phyloP scores from a whole-genome alignment of 371 early-diverging fungal species.

The Sporodiniella umbellata region DNA sequence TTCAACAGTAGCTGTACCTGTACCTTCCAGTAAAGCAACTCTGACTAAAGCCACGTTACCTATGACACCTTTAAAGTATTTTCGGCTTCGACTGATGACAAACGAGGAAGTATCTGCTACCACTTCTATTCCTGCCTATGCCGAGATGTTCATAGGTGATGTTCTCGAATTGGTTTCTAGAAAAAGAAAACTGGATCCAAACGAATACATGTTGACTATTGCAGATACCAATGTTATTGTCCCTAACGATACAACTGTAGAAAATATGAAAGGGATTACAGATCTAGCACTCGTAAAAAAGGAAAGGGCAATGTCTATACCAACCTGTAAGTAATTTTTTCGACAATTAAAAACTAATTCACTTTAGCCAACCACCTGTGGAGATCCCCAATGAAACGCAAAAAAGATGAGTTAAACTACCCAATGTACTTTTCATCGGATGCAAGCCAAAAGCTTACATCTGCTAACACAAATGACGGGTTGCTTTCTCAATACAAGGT shows the following conservation, averaged over 20 bases:
- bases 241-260: constrained; percentile 73
- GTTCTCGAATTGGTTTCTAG: constrained; percentile 83
- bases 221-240: constrained; percentile 73
- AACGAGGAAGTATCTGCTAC: constrained; percentile 71
- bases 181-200: constrained; percentile 80
- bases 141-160: constrained; percentile 73
- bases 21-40: constrained; percentile 44
- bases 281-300: constrained; percentile 79
- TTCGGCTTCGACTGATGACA: constrained; percentile 60
- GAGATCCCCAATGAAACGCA: constrained; percentile 48
- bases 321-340: constrained; percentile 66
- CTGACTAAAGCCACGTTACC: constrained; percentile 48
- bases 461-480: constrained; percentile 30
- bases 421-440: constrained; percentile 36
- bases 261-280: constrained; percentile 56
- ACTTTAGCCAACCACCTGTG: constrained; percentile 38
- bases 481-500: constrained; percentile 46
- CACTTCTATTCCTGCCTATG: constrained; percentile 79
- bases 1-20: constrained; percentile 47
- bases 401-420: constrained; percentile 38
- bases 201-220: constrained; percentile 80
- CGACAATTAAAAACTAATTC: neutral
- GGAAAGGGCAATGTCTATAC: constrained; percentile 42
- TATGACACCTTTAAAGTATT: constrained; percentile 55
- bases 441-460: constrained; percentile 14